Conservation (phyloP, 495 filamentous ascomycete genomes). For the Bacidia rubella region DNA sequence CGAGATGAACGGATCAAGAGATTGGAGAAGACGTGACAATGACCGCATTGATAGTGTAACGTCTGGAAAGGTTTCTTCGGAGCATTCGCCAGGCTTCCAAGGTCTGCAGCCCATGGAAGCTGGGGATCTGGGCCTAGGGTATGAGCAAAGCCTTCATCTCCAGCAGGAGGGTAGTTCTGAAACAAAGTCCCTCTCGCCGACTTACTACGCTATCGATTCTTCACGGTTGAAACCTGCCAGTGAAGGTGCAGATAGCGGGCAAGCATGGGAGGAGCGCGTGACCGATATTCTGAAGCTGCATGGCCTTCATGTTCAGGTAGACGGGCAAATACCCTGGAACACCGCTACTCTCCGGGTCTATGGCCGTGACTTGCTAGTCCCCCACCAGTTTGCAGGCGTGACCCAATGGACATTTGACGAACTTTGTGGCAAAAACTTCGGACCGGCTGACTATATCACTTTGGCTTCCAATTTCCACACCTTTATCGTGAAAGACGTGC, state of each 20-base stretch:
- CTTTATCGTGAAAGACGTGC: conserved; percentile 47
- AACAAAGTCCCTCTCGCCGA: not conserved
- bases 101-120: conserved; percentile 10
- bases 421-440: conserved; percentile 42
- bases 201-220: not conserved
- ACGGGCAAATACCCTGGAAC: conserved; percentile 26
- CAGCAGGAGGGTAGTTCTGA: not conserved
- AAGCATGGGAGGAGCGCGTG: conserved; percentile 6
- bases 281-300: not conserved
- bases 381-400: conserved; percentile 32
- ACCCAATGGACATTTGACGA: conserved; percentile 45
- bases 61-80: not conserved
- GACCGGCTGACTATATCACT: conserved; percentile 60
- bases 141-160: conserved; percentile 16
- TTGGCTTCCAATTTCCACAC: conserved; percentile 58
- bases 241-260: not conserved
- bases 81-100: not conserved
- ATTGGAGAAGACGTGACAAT: conserved; percentile 47
- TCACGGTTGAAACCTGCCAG: not conserved
- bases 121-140: conserved; percentile 14
- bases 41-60: not conserved
- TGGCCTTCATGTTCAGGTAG: not conserved
- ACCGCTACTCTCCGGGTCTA: conserved; percentile 41
- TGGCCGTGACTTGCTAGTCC: conserved; percentile 41
- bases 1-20: conserved; percentile 53